These are phyloP conservation scores for Nicotiana noctiflora DNA, from an alignment of 257 asterid species.

Conservation along the genomic window DNA sequence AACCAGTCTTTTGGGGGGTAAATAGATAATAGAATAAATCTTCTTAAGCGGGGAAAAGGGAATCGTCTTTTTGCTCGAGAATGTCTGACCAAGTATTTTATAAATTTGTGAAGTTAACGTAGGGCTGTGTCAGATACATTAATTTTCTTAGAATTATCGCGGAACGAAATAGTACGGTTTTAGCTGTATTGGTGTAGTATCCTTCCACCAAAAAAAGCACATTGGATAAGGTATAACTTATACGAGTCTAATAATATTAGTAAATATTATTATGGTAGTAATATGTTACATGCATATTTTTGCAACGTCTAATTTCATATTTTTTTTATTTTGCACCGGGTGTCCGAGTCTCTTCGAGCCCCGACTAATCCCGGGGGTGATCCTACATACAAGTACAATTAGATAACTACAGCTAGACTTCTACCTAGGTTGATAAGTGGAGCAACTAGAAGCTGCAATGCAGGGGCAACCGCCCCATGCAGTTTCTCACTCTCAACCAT, in stretches of 20 bases:
- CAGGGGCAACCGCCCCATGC: not conserved
- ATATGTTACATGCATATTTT: not conserved
- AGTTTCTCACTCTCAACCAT: not conserved
- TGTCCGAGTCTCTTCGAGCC: no score
- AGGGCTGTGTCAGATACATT: not conserved
- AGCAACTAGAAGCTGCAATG: not conserved
- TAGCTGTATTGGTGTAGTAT: not conserved
- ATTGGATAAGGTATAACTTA: no score
- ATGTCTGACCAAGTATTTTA: not conserved
- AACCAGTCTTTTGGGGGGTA: no score
- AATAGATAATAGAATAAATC: not conserved
- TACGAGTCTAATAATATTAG: no score
- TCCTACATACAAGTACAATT: not conserved
- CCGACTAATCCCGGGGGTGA: no score
- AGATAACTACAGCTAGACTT: not conserved
- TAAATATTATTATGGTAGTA: no score
- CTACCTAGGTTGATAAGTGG: not conserved
- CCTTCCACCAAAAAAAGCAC: not conserved
- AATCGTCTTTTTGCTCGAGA: not conserved
- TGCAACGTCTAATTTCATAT: not conserved
- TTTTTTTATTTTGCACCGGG: no score
- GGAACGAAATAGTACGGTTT: not conserved
- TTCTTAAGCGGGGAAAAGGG: not conserved
- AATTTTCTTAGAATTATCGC: not conserved
- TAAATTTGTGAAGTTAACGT: not conserved